Conservation (phyloP, 164 flowering plant species). For the Malania oleifera region DNA sequence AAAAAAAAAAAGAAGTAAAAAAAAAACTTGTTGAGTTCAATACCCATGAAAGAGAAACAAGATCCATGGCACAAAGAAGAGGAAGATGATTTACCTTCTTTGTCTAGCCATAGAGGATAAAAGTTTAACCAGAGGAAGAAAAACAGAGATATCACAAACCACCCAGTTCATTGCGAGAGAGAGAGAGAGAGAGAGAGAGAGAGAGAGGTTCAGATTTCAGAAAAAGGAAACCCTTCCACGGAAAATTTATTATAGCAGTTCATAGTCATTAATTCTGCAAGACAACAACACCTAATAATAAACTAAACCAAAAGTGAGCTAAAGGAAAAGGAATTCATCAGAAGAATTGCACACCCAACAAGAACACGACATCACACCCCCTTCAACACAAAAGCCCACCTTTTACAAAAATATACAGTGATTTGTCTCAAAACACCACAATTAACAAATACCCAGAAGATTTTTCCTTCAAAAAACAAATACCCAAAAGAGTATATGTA, state of each 20-base stretch:
- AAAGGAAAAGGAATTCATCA: too few species aligned
- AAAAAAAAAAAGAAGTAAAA: neutral
- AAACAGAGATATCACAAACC: neutral
- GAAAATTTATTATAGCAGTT: neutral
- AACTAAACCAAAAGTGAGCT: neutral
- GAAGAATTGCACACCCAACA: neutral
- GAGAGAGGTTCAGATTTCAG: too few species aligned
- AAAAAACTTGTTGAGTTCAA: neutral
- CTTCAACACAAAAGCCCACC: conserved; percentile 2
- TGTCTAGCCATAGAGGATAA: neutral
- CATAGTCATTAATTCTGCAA: neutral
- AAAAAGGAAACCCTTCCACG: neutral
- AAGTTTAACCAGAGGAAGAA: neutral
- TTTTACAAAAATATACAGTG: neutral
- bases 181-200: neutral
- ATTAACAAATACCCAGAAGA: neutral
- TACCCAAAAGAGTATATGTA: too few species aligned
- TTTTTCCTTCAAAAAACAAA: neutral
- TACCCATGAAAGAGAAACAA: neutral
- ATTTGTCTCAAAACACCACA: too few species aligned
- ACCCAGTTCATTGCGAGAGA: neutral
- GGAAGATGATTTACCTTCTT: neutral
- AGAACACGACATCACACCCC: neutral
- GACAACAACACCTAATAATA: neutral
- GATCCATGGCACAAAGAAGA: neutral